Percentiles rank a stretch among this genome's conserved stretches.
Conservation (phyloP, 208 protist species). For the Wallacemonas collosoma region DNA sequence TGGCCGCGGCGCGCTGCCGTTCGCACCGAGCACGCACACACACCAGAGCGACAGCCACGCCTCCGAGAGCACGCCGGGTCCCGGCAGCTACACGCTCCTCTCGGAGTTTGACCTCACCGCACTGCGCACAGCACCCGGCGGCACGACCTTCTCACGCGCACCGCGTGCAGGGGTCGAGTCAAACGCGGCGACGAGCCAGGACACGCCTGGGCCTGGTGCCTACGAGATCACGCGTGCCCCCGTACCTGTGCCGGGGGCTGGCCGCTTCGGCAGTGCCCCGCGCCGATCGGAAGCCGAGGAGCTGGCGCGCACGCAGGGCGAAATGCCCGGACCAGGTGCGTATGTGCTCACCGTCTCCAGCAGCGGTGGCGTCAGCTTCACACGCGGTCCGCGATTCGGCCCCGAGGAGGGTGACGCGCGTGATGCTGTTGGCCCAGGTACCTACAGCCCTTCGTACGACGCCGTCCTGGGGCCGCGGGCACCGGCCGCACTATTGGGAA, state of each 20-base stretch:
- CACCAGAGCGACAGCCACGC: constrained; percentile 12
- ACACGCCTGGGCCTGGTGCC: constrained; percentile 5
- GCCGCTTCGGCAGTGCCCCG: constrained; percentile 28
- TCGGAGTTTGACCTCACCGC: constrained; percentile 3
- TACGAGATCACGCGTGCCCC: constrained; percentile 5
- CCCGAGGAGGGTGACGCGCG: background rate
- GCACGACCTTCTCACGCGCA: background rate
- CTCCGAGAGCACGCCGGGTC: constrained; percentile 40
- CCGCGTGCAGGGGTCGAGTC: constrained; percentile 8
- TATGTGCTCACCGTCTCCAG: constrained; percentile 8
- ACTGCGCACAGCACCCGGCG: background rate
- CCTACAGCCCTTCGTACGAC: constrained; percentile 8
- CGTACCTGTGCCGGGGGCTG: background rate
- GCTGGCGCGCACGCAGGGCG: constrained; percentile 4
- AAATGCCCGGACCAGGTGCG: constrained; percentile 20
- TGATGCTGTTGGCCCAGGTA: background rate
- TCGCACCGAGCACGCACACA: constrained; percentile 16
- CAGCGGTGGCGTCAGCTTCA: background rate
- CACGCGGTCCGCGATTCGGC: background rate
- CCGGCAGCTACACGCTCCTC: constrained; percentile 38
- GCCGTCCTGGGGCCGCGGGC: constrained; percentile 14
- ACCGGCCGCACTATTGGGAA: background rate
- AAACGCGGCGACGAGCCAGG: background rate
- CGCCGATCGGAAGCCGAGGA: constrained; percentile 20
- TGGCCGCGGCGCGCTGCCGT: constrained; percentile 1